Evolutionary conservation across 805 yeast genomes (phyloP).

Genomic region (Saccharomyces paradoxus): DNA sequence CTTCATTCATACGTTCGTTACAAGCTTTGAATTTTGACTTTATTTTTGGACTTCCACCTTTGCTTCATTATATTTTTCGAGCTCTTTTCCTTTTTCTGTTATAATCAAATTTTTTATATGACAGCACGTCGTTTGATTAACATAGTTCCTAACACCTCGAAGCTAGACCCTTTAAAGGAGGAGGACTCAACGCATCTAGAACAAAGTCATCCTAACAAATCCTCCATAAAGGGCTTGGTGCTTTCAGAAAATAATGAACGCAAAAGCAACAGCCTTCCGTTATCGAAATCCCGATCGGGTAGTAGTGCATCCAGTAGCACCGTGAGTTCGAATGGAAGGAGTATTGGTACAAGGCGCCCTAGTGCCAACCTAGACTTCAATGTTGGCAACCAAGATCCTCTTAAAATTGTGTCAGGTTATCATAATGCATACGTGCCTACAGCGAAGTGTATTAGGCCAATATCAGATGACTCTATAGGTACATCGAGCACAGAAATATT

Average conservation of each 20-base stretch:
- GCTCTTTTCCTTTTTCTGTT: background rate
- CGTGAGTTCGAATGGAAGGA: background rate
- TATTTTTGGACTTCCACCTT: background rate
- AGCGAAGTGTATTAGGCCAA: conserved; percentile 15
- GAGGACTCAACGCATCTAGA: background rate
- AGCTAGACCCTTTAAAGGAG: background rate
- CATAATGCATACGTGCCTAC: background rate
- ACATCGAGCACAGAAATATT: conserved; percentile 23
- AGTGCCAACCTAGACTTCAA: background rate
- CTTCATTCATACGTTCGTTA: background rate
- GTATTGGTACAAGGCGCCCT: conserved; percentile 1
- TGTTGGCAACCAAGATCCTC: background rate
- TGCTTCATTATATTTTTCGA: background rate
- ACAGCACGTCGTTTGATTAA: background rate
- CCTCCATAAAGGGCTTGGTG: background rate
- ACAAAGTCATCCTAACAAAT: background rate
- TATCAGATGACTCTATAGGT: conserved; percentile 23
- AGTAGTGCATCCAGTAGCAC: background rate
- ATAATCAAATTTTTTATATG: background rate
- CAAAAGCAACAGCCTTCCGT: background rate
- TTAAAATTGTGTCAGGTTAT: background rate
- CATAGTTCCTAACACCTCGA: background rate
- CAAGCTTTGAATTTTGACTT: background rate
- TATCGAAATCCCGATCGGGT: background rate
- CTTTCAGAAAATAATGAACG: background rate